These are phyloP conservation scores for Patellifolia procumbens DNA, from an alignment of 179 eudicot genomes.

Conservation along the genomic window DNA sequence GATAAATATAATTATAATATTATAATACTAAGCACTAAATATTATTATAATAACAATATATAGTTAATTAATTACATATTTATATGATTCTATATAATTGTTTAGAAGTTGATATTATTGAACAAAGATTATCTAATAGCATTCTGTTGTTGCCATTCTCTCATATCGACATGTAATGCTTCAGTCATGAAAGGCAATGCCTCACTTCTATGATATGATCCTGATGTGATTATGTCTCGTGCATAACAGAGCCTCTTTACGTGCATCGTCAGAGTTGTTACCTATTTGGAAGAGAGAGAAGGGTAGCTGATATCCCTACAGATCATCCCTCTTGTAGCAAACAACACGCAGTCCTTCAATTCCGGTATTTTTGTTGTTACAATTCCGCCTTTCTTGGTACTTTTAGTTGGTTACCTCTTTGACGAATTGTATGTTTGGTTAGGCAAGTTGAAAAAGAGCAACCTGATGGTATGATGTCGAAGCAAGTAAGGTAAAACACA, in stretches of 20 bases:
- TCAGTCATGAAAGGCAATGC: background rate
- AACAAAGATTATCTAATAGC: too few relatives aligned
- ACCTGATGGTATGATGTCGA: slow-evolving; percentile 75
- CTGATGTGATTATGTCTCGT: slow-evolving; percentile 15
- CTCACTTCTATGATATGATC: background rate
- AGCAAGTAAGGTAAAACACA: slow-evolving; percentile 60
- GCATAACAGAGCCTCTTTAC: slow-evolving; percentile 85
- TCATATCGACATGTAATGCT: slow-evolving; percentile 1
- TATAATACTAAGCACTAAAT: too few relatives aligned
- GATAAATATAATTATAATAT: too few relatives aligned
- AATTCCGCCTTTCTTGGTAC: background rate
- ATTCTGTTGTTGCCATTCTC: background rate
- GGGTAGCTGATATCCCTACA: slow-evolving; percentile 94
- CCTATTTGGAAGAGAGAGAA: slow-evolving; percentile 95
- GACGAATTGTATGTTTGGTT: slow-evolving; percentile 24
- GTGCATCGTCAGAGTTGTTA: slow-evolving; percentile 96
- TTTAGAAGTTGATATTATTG: too few relatives aligned
- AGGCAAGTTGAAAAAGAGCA: slow-evolving; percentile 93
- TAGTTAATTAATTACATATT: too few relatives aligned
- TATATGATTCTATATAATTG: too few relatives aligned
- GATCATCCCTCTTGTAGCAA: slow-evolving; percentile 99
- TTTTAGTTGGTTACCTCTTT: slow-evolving; percentile 5
- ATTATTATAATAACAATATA: too few relatives aligned
- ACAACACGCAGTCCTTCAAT: slow-evolving; percentile 96
- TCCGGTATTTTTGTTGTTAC: slow-evolving; percentile 44